Evolutionary conservation across 2,329 filamentous ascomycete species (phyloP), one percentile per base, ranked within the genome.

Genomic region (Parafenestella ontariensis): DNA sequence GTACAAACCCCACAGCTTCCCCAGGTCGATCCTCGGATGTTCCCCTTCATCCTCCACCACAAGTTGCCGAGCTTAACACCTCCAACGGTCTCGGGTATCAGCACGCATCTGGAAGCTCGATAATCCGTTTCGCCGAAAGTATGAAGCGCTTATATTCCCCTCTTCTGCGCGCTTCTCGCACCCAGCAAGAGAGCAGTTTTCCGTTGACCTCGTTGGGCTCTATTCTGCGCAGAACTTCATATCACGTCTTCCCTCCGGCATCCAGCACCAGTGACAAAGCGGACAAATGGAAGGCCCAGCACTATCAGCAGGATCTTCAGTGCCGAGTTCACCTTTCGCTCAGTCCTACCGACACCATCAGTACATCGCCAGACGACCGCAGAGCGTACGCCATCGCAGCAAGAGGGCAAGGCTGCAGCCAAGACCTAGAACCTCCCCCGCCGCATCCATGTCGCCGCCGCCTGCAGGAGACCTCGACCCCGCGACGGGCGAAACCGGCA

Each of bases 381-480:
- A 64, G 39, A 66, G 64, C 28, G 62, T 64, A 52, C 69, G 67
- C 61, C 62, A 69, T 62, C 62, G 65, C 24, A 67, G 64, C 46
- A 72, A 73, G 63, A 72, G 66, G 61, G 66, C 62, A 62, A 64
- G 61, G 69, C 68, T 72, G 72, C 71, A 72, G 71, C 71, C 72
- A 72, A 73, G 72, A 61, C 66, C 61, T 54, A 68, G 56, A 52
- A 57, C 55, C 49, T 52, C 24, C 24, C 9, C 24, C 24, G 5
- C 56, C 59, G 60, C 60, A 63, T 65, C 69, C 65, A 70, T 73
- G 68, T 66, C 69, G 61, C 65, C 62, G 52, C 62, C 61, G 37
- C 52, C 53, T 46, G 29, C 46, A 24, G 51, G 34, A 39, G 58
- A 49, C 43, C 45, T 62, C 62, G 64, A 69, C 70, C 67, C 69